These are phyloP conservation scores for Sideroxylon spinosum DNA, from an alignment of 179 eudicot genomes.

Conservation along the genomic window DNA sequence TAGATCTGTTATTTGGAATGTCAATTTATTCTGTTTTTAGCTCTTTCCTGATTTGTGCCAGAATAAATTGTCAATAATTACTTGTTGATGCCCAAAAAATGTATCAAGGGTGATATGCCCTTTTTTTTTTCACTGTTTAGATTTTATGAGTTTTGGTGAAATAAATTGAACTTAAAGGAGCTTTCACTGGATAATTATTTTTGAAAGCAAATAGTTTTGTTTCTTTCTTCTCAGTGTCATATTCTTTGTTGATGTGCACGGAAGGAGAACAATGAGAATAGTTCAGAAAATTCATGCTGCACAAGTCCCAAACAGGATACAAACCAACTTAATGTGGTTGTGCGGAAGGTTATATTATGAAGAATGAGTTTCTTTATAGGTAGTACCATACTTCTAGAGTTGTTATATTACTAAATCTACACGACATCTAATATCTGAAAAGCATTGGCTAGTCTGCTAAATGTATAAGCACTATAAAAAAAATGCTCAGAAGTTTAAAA, in stretches of 20 bases:
- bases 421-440: no score
- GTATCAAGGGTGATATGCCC: background rate
- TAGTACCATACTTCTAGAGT: background rate
- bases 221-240: no score
- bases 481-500: background rate
- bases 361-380: background rate
- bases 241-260: background rate
- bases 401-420: background rate
- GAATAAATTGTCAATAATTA: background rate
- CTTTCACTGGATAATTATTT: no score
- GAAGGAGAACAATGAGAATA: background rate
- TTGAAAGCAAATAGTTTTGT: no score
- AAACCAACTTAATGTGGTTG: background rate
- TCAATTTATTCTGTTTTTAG: background rate
- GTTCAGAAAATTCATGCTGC: background rate
- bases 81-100: no score
- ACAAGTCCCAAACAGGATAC: background rate
- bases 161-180: no score
- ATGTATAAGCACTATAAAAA: background rate
- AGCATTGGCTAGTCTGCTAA: background rate
- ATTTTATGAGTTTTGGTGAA: no score
- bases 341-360: background rate
- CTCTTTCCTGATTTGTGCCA: background rate
- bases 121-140: no score
- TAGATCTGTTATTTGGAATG: background rate